Percentiles rank a stretch among this genome's conserved stretches.
Evolutionary conservation across 2,329 filamentous ascomycete genomes (phyloP).

Genomic region (Aspergillus spinulosporus): DNA sequence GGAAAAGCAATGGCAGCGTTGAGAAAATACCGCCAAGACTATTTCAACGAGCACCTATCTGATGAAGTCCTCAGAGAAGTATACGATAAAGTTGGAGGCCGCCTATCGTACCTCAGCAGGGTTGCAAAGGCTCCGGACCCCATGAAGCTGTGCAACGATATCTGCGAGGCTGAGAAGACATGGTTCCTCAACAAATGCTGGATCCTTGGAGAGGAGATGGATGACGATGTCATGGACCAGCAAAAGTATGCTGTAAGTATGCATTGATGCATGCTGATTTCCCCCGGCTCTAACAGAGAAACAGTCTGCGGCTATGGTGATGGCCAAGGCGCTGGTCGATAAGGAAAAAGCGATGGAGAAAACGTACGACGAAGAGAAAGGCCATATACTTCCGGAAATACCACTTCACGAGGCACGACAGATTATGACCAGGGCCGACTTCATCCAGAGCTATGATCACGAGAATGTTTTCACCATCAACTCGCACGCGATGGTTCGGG

Average conservation of each 20-base stretch:
- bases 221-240: constrained; percentile 98
- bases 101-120: constrained; percentile 81
- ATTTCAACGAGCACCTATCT: constrained; percentile 63
- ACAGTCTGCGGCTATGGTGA: constrained; percentile 85
- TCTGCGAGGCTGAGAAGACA: constrained; percentile 69
- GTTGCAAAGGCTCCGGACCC: constrained; percentile 84
- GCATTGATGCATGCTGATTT: not conserved
- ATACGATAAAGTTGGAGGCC: constrained; percentile 83
- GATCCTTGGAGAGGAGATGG: constrained; percentile 74
- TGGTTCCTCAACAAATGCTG: constrained; percentile 81
- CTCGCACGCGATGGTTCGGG: constrained; percentile 78
- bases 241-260: constrained; percentile 84
- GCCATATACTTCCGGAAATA: constrained; percentile 77
- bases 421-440: constrained; percentile 94
- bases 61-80: constrained; percentile 67
- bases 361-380: constrained; percentile 64
- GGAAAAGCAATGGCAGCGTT: constrained; percentile 74
- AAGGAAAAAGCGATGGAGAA: constrained; percentile 63
- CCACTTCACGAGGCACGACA: constrained; percentile 80
- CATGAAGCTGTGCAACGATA: constrained; percentile 71
- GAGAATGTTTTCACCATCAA: constrained; percentile 96
- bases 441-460: constrained; percentile 88
- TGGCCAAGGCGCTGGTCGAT: constrained; percentile 86
- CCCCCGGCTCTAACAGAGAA: constrained; percentile 17
- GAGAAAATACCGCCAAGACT: constrained; percentile 74